A percentile compares a stretch with the other conserved stretches of the same genome.
Evolutionary conservation across 1,284 basidiomycete genomes (phyloP).

Genomic region (Malassezia arunalokei): DNA sequence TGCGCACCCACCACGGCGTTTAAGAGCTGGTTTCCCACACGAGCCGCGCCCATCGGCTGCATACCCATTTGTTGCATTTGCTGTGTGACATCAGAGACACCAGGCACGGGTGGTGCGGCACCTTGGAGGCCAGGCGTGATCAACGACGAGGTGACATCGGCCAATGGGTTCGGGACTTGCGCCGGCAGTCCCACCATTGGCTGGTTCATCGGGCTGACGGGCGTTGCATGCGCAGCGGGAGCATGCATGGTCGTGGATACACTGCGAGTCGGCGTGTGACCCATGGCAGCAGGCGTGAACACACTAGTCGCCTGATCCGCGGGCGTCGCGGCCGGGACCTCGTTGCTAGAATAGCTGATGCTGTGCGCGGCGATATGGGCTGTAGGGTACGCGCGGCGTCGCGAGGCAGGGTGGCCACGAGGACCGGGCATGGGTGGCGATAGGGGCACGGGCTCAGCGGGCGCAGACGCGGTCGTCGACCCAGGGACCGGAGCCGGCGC

Average conservation of each 20-base stretch:
- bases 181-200: background rate
- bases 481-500: background rate
- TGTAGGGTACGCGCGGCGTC: slow-evolving; percentile 48
- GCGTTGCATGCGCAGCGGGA: background rate
- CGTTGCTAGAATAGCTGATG: slow-evolving; percentile 27
- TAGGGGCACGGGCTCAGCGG: slow-evolving; percentile 18
- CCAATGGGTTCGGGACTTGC: background rate
- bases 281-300: slow-evolving; percentile 9
- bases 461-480: slow-evolving; percentile 5
- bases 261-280: slow-evolving; percentile 11
- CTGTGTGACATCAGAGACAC: slow-evolving; percentile 19
- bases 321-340: background rate
- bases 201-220: background rate
- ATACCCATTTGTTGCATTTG: slow-evolving; percentile 82
- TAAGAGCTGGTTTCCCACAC: slow-evolving; percentile 7
- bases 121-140: background rate
- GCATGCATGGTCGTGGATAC: background rate
- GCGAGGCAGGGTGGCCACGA: slow-evolving; percentile 47
- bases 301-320: background rate
- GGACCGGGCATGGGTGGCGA: slow-evolving; percentile 46
- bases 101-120: slow-evolving; percentile 45
- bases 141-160: background rate
- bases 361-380: slow-evolving; percentile 45
- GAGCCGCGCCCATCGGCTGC: slow-evolving; percentile 38
- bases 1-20: slow-evolving; percentile 24